phyloP scores from a whole-genome alignment of 2,329 filamentous ascomycete species.

The Pseudocercospora macadamiae region DNA sequence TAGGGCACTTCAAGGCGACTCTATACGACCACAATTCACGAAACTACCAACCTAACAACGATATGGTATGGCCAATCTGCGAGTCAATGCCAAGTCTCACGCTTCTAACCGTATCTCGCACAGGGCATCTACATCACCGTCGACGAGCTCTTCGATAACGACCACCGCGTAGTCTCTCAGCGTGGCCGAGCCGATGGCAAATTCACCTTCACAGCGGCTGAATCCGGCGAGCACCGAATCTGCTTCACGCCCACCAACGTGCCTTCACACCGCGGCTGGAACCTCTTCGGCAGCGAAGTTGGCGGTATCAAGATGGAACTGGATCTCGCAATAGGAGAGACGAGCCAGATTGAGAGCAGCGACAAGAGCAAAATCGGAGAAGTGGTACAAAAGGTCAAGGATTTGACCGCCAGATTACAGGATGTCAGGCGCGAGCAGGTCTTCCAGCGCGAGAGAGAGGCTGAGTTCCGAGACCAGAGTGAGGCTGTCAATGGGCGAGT shows the following conservation, averaged over 20 bases:
- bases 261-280: constrained; percentile 70
- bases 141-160: constrained; percentile 95
- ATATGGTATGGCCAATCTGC: constrained; percentile 41
- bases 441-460: constrained; percentile 96
- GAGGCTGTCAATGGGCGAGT: constrained; percentile 90
- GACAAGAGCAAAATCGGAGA: constrained; percentile 93
- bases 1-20: constrained; percentile 82
- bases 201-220: constrained; percentile 94
- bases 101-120: constrained; percentile 14
- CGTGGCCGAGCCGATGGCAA: constrained; percentile 74
- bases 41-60: constrained; percentile 71
- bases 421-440: constrained; percentile 94
- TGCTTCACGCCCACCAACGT: constrained; percentile 87
- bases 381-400: constrained; percentile 83
- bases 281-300: constrained; percentile 64
- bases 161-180: constrained; percentile 93
- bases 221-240: constrained; percentile 92
- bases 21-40: constrained; percentile 74
- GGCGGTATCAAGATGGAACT: constrained; percentile 82
- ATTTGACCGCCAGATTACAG: constrained; percentile 81
- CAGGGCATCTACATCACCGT: constrained; percentile 84
- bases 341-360: constrained; percentile 86
- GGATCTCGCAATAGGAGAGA: constrained; percentile 93
- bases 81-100: background rate
- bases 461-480: constrained; percentile 96